Evolutionary conservation across 2,329 filamentous ascomycete genomes (phyloP).

Genomic region (Diplodia mutila): DNA sequence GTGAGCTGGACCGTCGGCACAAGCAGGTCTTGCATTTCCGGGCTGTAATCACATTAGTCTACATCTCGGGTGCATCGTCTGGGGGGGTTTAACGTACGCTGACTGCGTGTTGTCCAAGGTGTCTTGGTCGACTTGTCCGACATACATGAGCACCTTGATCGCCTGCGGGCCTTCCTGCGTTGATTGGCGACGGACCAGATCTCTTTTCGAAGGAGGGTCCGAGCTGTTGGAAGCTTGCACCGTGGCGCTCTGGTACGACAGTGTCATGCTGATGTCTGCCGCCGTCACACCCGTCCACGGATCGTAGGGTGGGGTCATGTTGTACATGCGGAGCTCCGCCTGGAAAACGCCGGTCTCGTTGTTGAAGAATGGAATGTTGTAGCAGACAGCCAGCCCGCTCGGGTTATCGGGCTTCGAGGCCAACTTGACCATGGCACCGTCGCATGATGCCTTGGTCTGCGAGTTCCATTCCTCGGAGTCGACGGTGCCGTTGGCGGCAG

Average conservation of each 20-base stretch:
- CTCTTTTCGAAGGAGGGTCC: slow-evolving; percentile 31
- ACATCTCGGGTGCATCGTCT: neutral
- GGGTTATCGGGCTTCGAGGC: slow-evolving; percentile 66
- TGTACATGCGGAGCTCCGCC: slow-evolving; percentile 76
- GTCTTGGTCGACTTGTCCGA: slow-evolving; percentile 67
- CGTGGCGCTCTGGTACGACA: slow-evolving; percentile 48
- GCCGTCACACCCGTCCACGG: slow-evolving; percentile 50
- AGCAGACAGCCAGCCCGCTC: slow-evolving; percentile 78
- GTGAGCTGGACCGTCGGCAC: slow-evolving; percentile 70
- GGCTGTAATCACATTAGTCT: neutral
- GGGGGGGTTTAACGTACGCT: slow-evolving; percentile 55
- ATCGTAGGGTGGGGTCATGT: slow-evolving; percentile 62
- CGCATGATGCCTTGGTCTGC: slow-evolving; percentile 60
- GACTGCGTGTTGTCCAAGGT: slow-evolving; percentile 60
- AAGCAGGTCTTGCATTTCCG: slow-evolving; percentile 57
- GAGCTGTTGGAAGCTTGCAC: slow-evolving; percentile 36
- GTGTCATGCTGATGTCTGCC: slow-evolving; percentile 46
- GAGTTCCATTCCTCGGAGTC: slow-evolving; percentile 39
- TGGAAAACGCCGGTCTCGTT: slow-evolving; percentile 70
- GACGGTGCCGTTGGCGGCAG: slow-evolving; percentile 14
- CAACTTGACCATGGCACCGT: slow-evolving; percentile 58
- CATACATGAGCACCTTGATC: slow-evolving; percentile 68
- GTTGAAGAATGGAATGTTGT: slow-evolving; percentile 76
- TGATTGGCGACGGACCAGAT: slow-evolving; percentile 14
- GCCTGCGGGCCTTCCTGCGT: slow-evolving; percentile 31